Percentiles rank a stretch among this genome's conserved stretches.
Conservation (phyloP, 805 yeast genomes). For the Jamesozyma jinghongensis region DNA sequence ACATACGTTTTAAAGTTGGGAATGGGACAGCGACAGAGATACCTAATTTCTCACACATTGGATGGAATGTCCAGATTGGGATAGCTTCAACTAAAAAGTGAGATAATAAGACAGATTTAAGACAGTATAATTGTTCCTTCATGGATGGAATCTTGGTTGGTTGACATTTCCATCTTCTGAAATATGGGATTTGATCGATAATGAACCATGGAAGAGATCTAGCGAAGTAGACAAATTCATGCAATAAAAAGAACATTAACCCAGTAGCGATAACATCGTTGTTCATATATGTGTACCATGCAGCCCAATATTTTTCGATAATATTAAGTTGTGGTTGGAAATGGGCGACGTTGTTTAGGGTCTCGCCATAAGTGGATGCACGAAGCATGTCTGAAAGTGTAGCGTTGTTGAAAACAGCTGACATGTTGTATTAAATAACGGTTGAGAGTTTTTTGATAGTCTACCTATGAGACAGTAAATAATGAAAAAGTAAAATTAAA, state of each 20-base stretch:
- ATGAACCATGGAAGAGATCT: slow-evolving; percentile 90
- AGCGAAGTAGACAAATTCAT: slow-evolving; percentile 85
- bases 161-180: slow-evolving; percentile 82
- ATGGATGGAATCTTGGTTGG: slow-evolving; percentile 71
- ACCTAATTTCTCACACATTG: slow-evolving; percentile 74
- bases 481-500: too few species aligned
- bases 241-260: slow-evolving; percentile 66
- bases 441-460: too few species aligned
- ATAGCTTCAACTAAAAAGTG: slow-evolving; percentile 91
- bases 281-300: slow-evolving; percentile 74
- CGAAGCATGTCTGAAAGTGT: slow-evolving; percentile 24
- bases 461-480: too few species aligned
- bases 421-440: slow-evolving; percentile 16
- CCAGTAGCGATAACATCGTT: slow-evolving; percentile 94
- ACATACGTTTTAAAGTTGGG: slow-evolving; percentile 55
- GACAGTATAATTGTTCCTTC: slow-evolving; percentile 88
- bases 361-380: slow-evolving; percentile 27
- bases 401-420: slow-evolving; percentile 29
- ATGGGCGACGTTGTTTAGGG: slow-evolving; percentile 31
- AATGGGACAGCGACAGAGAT: slow-evolving; percentile 76
- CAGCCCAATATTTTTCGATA: slow-evolving; percentile 75
- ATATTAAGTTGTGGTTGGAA: slow-evolving; percentile 39
- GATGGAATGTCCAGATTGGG: slow-evolving; percentile 97
- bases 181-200: slow-evolving; percentile 76
- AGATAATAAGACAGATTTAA: slow-evolving; percentile 71